Evolutionary conservation across 2,329 filamentous ascomycete species (phyloP).

Genomic region (Elsinoe necatrix): DNA sequence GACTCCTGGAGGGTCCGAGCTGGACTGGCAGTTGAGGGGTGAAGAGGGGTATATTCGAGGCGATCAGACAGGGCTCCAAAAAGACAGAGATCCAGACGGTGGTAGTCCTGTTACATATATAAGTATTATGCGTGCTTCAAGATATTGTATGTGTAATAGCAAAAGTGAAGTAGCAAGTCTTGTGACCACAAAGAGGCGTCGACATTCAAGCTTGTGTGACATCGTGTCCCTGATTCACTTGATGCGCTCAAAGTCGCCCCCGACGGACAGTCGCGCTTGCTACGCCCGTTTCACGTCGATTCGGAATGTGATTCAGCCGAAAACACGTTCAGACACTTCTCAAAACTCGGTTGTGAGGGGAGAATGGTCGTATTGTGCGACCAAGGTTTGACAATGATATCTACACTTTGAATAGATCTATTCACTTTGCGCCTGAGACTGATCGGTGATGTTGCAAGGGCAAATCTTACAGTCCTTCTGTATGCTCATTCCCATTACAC

Average conservation of each 20-base stretch:
- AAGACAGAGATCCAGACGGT: neutral
- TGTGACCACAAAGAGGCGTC: neutral
- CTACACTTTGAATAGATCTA: slow-evolving; percentile 4
- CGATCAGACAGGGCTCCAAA: neutral
- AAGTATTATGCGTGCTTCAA: too few relatives aligned
- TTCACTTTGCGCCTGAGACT: neutral
- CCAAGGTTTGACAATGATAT: slow-evolving; percentile 3
- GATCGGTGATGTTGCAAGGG: neutral
- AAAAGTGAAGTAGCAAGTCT: neutral
- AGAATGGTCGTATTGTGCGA: neutral
- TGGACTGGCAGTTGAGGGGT: neutral
- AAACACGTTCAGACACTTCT: neutral
- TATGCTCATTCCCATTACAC: neutral
- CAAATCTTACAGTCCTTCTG: neutral
- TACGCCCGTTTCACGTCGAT: slow-evolving; percentile 6
- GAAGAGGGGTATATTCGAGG: neutral
- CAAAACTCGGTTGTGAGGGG: neutral
- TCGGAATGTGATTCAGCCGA: neutral
- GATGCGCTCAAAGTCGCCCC: neutral
- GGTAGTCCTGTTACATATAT: neutral
- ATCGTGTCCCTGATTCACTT: slow-evolving; percentile 8
- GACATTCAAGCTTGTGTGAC: neutral
- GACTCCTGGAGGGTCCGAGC: neutral
- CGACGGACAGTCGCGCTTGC: neutral
- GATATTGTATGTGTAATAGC: too few relatives aligned